A percentile compares a stretch with the other conserved stretches of the same genome.
phyloP scores from a whole-genome alignment of 2,329 filamentous ascomycete species.

The Penicillium sp. region DNA sequence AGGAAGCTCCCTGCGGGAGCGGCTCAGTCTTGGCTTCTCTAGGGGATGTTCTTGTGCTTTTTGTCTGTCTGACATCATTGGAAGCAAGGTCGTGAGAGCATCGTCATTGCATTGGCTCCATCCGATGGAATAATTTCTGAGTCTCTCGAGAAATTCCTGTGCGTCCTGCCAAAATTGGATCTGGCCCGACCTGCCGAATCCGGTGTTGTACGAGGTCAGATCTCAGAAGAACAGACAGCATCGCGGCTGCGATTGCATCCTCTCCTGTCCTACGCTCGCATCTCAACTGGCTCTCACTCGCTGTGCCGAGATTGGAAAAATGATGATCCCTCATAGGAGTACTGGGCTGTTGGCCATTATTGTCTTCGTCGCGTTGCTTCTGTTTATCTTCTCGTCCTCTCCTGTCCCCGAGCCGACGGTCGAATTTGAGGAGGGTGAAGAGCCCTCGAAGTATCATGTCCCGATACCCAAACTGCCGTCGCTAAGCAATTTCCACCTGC shows the following conservation, averaged over 20 bases:
- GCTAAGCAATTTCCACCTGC: conserved; percentile 57
- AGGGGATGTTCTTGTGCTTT: conserved; percentile 7
- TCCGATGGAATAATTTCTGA: conserved; percentile 7
- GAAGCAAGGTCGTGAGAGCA: background rate
- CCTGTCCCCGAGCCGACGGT: conserved; percentile 32
- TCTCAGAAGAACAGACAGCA: conserved; percentile 11
- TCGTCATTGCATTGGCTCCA: background rate
- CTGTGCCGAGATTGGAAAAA: conserved; percentile 17
- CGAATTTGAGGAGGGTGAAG: conserved; percentile 25
- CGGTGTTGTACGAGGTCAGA: conserved; percentile 16
- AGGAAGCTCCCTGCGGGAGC: background rate
- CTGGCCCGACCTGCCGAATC: conserved; percentile 12
- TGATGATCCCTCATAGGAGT: conserved; percentile 45
- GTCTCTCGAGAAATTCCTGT: background rate
- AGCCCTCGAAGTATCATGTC: conserved; percentile 33
- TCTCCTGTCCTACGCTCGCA: background rate
- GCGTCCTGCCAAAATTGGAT: conserved; percentile 9
- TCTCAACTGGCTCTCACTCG: background rate
- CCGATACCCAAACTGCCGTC: conserved; percentile 45
- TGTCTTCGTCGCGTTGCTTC: conserved; percentile 45
- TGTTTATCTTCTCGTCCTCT: conserved; percentile 49
- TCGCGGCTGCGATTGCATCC: conserved; percentile 6
- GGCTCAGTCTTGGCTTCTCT: background rate
- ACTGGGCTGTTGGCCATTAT: conserved; percentile 46
- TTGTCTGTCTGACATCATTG: conserved; percentile 16